A percentile compares a stretch with the other conserved stretches of the same genome.
Evolutionary conservation across 805 yeast genomes (phyloP).

Genomic region (Candida oleophila): DNA sequence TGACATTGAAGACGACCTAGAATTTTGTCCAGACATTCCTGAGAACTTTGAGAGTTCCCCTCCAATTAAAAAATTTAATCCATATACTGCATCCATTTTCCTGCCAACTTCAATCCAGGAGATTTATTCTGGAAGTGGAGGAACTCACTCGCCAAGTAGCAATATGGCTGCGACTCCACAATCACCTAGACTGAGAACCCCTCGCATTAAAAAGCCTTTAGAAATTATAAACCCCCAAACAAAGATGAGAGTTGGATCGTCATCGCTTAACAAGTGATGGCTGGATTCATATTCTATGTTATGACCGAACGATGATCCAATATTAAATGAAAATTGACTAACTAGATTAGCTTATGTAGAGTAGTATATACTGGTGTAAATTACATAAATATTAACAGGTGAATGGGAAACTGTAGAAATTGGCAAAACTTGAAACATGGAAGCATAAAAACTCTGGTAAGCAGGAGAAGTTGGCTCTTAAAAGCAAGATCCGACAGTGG

Average conservation of each 20-base stretch:
- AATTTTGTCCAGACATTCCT: conserved; percentile 62
- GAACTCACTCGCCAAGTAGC: conserved; percentile 5
- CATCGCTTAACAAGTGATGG: conserved; percentile 16
- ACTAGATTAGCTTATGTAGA: background rate
- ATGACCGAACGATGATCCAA: background rate
- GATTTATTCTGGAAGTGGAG: conserved; percentile 1
- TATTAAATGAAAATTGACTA: background rate
- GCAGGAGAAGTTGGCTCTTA: too few species aligned
- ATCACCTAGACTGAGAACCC: conserved; percentile 52
- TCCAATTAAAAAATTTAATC: conserved; percentile 55
- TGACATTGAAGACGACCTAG: conserved; percentile 62
- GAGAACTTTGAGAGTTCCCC: conserved; percentile 30
- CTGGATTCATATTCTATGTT: background rate
- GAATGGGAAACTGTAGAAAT: too few species aligned
- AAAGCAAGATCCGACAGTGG: too few species aligned
- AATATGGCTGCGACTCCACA: conserved; percentile 11
- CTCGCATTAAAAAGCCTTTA: conserved; percentile 57
- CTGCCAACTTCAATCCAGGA: conserved; percentile 40
- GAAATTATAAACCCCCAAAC: conserved; percentile 66
- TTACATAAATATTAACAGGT: background rate
- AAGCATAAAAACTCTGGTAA: too few species aligned
- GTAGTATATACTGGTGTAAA: conserved; percentile 1
- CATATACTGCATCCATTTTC: conserved; percentile 63
- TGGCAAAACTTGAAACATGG: too few species aligned
- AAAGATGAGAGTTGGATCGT: conserved; percentile 54